Conservation (phyloP, 2,329 filamentous ascomycete species). For the Zarea fungicola region DNA sequence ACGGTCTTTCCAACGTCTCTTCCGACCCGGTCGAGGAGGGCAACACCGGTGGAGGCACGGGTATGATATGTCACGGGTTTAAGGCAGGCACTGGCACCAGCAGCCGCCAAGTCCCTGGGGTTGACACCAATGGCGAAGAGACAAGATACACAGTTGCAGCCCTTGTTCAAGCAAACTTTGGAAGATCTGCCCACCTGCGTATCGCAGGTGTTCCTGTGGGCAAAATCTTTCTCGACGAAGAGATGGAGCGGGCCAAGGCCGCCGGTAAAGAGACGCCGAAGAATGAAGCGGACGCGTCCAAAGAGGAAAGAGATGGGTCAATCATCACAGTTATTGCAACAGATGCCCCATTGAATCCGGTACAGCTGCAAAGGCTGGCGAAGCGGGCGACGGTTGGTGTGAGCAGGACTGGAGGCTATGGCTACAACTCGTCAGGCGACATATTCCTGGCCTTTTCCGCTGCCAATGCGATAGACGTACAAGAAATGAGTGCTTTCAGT, state of each 20-base stretch:
- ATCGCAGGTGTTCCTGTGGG: slow-evolving; percentile 55
- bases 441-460: slow-evolving; percentile 60
- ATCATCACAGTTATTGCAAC: slow-evolving; percentile 57
- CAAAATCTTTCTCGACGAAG: slow-evolving; percentile 39
- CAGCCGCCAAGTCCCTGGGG: slow-evolving; percentile 38
- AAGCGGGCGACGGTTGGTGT: slow-evolving; percentile 54
- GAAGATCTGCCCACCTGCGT: slow-evolving; percentile 45
- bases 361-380: slow-evolving; percentile 50
- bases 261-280: neutral
- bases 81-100: slow-evolving; percentile 58
- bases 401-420: slow-evolving; percentile 50
- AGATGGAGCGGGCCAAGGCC: neutral
- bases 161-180: slow-evolving; percentile 59
- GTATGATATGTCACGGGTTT: slow-evolving; percentile 57
- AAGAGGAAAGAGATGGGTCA: slow-evolving; percentile 53
- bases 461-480: slow-evolving; percentile 39
- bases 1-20: slow-evolving; percentile 45
- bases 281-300: slow-evolving; percentile 25
- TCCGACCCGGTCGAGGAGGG: slow-evolving; percentile 51
- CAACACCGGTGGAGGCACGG: slow-evolving; percentile 57
- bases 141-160: slow-evolving; percentile 50
- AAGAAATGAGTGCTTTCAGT: slow-evolving; percentile 19
- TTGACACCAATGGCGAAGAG: slow-evolving; percentile 23
- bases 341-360: slow-evolving; percentile 50
- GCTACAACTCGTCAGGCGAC: slow-evolving; percentile 54